These are phyloP conservation scores for Pterothamnion heteromorphum DNA, from an alignment of 31 red algal species.

Conservation along the genomic window DNA sequence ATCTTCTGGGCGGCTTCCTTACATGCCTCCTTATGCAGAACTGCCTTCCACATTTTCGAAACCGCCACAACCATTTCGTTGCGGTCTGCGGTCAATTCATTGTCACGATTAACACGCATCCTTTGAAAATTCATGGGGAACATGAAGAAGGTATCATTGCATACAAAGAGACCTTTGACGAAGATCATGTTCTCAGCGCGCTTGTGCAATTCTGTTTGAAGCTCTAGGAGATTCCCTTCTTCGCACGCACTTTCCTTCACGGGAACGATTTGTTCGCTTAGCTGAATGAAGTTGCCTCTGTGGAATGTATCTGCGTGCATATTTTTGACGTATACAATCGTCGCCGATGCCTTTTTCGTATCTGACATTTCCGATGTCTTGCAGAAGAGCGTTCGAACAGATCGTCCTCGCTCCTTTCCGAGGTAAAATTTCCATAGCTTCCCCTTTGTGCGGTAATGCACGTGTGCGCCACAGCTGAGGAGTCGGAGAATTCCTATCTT, in stretches of 20 bases:
- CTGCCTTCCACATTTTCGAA: background rate
- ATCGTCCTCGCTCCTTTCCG: background rate
- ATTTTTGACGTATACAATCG: background rate
- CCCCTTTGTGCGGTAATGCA: background rate
- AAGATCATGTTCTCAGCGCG: background rate
- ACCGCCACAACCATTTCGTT: background rate
- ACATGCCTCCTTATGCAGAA: background rate
- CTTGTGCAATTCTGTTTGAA: background rate
- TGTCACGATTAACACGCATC: background rate
- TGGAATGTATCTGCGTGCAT: background rate
- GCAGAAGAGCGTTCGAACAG: background rate
- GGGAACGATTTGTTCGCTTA: background rate
- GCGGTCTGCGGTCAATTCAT: background rate
- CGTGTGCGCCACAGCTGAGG: background rate
- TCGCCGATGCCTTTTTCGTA: background rate
- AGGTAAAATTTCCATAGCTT: background rate
- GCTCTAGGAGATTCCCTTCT: background rate
- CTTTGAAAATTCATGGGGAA: background rate
- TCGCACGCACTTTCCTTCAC: background rate
- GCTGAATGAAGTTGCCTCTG: background rate
- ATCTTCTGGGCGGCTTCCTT: background rate
- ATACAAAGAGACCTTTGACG: constrained; percentile 15
- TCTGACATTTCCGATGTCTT: background rate
- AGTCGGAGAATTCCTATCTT: constrained; percentile 19
- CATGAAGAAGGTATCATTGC: background rate